Conservation (phyloP, 2,329 filamentous ascomycete species). For the Aciculosporium take region DNA sequence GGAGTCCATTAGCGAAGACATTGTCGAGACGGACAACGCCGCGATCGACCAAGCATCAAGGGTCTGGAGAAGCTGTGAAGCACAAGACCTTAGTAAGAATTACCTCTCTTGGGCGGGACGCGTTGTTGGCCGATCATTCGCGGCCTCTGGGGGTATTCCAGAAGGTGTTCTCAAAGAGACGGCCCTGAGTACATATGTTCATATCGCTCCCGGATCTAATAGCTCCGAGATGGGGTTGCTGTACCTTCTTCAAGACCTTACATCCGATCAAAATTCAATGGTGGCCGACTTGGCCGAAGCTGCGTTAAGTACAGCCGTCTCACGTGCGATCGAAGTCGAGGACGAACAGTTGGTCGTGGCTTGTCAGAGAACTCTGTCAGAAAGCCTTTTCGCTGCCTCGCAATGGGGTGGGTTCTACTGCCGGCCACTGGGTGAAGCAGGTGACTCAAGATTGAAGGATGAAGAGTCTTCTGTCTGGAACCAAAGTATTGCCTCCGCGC, state of each 20-base stretch:
- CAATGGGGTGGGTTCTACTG: slow-evolving; percentile 41
- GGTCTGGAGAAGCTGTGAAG: slow-evolving; percentile 63
- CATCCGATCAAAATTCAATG: slow-evolving; percentile 40
- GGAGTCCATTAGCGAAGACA: slow-evolving; percentile 35
- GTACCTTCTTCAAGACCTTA: slow-evolving; percentile 44
- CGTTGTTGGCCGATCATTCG: slow-evolving; percentile 72
- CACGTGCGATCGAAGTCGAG: slow-evolving; percentile 32
- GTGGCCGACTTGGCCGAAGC: slow-evolving; percentile 47
- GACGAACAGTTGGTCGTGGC: slow-evolving; percentile 34
- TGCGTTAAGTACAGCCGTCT: slow-evolving; percentile 41
- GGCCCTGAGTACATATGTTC: slow-evolving; percentile 34
- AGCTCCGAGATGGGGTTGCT: slow-evolving; percentile 52
- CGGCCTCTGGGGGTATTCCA: slow-evolving; percentile 56
- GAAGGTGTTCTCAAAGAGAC: slow-evolving; percentile 47
- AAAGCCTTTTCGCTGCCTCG: slow-evolving; percentile 38
- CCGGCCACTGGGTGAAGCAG: slow-evolving; percentile 36
- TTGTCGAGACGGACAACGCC: slow-evolving; percentile 52
- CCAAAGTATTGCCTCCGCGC: slow-evolving; percentile 26
- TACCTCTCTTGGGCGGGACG: slow-evolving; percentile 78
- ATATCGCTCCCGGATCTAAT: slow-evolving; percentile 30
- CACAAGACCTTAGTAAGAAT: slow-evolving; percentile 45
- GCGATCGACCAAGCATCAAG: slow-evolving; percentile 48
- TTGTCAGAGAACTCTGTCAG: slow-evolving; percentile 36
- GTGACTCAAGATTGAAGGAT: slow-evolving; percentile 2
- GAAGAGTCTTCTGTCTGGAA: slow-evolving; percentile 17